These are phyloP conservation scores for Acanthamoeba sp. DNA, from an alignment of 208 protist genomes.

Conservation along the genomic window DNA sequence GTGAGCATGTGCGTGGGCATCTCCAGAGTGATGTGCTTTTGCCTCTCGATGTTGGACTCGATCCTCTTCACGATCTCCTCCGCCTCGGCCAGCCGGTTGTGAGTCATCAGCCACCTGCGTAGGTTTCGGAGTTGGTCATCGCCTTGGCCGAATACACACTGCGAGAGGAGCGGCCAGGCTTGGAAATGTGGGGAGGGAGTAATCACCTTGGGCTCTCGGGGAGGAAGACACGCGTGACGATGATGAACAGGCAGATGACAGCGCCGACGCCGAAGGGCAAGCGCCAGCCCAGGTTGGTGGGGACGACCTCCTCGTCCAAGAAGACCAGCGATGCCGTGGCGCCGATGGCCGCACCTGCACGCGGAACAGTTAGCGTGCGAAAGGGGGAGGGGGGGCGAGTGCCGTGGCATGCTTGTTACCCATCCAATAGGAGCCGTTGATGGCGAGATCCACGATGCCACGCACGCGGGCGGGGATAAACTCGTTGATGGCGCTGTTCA, in stretches of 20 bases:
- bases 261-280: conserved; percentile 48
- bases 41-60: conserved; percentile 9
- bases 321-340: conserved; percentile 31
- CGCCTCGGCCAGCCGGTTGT: conserved; percentile 49
- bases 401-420: background rate
- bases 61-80: conserved; percentile 33
- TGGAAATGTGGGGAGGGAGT: background rate
- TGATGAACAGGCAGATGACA: conserved; percentile 54
- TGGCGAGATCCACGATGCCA: conserved; percentile 56
- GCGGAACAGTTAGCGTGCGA: background rate
- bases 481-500: conserved; percentile 77
- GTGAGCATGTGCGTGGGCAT: conserved; percentile 35
- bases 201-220: conserved; percentile 10
- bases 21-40: conserved; percentile 28
- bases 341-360: conserved; percentile 23
- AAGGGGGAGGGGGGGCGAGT: background rate
- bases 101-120: conserved; percentile 59
- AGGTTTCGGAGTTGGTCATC: no score
- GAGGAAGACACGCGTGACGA: conserved; percentile 38
- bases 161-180: background rate
- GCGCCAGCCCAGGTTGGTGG: conserved; percentile 38
- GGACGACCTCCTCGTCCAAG: conserved; percentile 47
- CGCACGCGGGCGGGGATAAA: conserved; percentile 68
- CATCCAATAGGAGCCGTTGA: conserved; percentile 69
- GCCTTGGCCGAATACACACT: background rate